Base-by-base conservation (phyloP, 2,329 filamentous ascomycete genomes). In the Fusarium sterilihyphosum region DNA sequence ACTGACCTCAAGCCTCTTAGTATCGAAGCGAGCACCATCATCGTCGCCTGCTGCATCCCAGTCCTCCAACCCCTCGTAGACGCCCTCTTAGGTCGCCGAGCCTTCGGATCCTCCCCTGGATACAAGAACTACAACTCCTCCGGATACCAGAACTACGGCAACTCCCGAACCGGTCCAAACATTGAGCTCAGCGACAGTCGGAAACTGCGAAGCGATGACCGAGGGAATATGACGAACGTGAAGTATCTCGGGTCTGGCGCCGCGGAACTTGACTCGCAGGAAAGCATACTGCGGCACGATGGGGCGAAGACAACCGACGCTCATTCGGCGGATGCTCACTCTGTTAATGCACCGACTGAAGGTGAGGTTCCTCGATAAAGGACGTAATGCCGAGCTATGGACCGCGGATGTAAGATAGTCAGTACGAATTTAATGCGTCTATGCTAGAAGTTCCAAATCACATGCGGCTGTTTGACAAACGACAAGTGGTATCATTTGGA, bases 21-120 rank as follows among this genome's bases (percentile, higher is more conserved):
- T 11, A 74, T 82, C 67, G 81, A 83, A 67, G 78, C 79, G 8
- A 79, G 76, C 46, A 80, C 78, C 33, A 80, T 83, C 43, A 82
- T 83, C 41, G 82, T 82, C 57, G 81, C 81, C 12, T 78, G 78
- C n/a, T 82, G 78, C 29, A 82, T 83, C 20, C 81, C 81, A 3
- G 74, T 81, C 17, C 77, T 83, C 3, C 79, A 81, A 29, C 82
- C 81, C 3, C 77, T 83, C 6, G 68, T 80, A 41, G 78, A 81
- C 31, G 65, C 76, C 31, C 54, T 78, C n/a, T 56, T 78, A 9
- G 73, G 77, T 20, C 69, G 70, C 17, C 72, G 68, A 24, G 61
- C 69, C 37, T 74, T 78, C 11, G 72, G 70, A 5, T 63, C 57
- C 29, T 74, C 72, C 0, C 56, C 71, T 1, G 70, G 70, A 10